A percentile compares a stretch with the other conserved stretches of the same genome.
Evolutionary conservation across 148 eudicot genomes (phyloP).

Genomic region (Arbutus unedo): DNA sequence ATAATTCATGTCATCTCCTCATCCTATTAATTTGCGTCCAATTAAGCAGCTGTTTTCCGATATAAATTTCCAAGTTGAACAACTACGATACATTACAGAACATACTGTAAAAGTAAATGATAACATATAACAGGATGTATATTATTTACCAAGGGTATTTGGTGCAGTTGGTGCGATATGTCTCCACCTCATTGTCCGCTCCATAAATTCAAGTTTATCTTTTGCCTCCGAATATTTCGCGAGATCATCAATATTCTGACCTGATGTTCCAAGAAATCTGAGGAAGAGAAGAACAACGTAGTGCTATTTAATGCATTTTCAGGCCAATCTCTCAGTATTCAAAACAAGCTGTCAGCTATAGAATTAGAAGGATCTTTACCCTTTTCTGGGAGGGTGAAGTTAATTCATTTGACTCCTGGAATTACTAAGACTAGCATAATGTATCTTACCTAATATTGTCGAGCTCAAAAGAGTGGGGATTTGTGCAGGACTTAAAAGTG

Average conservation of each 20-base stretch:
- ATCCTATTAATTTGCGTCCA: neutral
- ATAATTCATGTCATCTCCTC: neutral
- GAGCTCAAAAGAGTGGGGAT: constrained; percentile 84
- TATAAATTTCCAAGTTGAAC: neutral
- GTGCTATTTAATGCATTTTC: neutral
- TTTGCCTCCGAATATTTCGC: constrained; percentile 78
- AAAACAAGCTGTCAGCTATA: too few species aligned
- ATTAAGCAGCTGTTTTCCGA: neutral
- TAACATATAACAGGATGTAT: constrained; percentile 6
- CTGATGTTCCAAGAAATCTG: constrained; percentile 96
- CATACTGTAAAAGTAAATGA: neutral
- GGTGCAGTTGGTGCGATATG: constrained; percentile 96
- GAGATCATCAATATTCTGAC: constrained; percentile 90
- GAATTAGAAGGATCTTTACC: too few species aligned
- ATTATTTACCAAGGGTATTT: constrained; percentile 70
- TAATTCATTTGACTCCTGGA: neutral
- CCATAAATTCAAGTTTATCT: constrained; percentile 71
- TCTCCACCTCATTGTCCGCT: constrained; percentile 92
- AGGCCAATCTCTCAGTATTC: too few species aligned
- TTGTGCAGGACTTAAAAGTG: constrained; percentile 85
- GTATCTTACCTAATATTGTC: constrained; percentile 66
- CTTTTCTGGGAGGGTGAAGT: too few species aligned
- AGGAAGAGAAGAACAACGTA: constrained; percentile 13
- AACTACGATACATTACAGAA: neutral
- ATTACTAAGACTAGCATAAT: neutral